A percentile compares a stretch with the other conserved stretches of the same genome.
Conservation (phyloP, 352 stramenopile genomes). For the Phytophthora pini region DNA sequence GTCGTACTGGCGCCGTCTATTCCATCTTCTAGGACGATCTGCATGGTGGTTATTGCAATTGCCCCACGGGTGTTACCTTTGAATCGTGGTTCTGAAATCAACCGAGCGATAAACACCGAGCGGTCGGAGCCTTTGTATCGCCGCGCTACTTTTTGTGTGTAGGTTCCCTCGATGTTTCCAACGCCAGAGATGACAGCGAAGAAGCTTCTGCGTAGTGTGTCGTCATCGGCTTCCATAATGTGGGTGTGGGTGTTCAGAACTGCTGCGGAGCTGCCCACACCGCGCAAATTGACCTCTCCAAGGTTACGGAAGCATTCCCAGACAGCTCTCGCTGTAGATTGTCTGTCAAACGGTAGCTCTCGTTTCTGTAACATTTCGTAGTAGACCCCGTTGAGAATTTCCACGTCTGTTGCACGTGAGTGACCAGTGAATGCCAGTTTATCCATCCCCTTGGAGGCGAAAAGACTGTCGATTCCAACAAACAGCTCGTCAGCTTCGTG, state of each 20-base stretch:
- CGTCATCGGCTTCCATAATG: neutral
- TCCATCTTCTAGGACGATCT: neutral
- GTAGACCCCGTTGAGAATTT: slow-evolving; percentile 18
- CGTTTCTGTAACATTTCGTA: slow-evolving; percentile 24
- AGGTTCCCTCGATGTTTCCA: neutral
- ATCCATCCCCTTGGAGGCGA: slow-evolving; percentile 8
- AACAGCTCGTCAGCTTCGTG: slow-evolving; percentile 16
- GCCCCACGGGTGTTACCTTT: neutral
- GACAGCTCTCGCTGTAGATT: neutral
- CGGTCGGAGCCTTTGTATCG: neutral
- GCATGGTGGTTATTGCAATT: neutral
- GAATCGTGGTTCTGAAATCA: slow-evolving; percentile 8
- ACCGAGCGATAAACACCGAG: slow-evolving; percentile 2
- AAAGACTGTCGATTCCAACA: slow-evolving; percentile 16
- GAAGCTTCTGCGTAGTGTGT: slow-evolving; percentile 1
- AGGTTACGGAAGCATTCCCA: slow-evolving; percentile 11
- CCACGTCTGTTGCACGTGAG: neutral
- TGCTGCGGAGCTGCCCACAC: neutral
- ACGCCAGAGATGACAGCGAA: neutral
- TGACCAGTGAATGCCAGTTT: slow-evolving; percentile 4
- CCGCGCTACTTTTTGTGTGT: slow-evolving; percentile 8
- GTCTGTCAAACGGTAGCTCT: slow-evolving; percentile 20
- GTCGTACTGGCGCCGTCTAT: neutral
- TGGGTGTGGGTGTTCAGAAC: neutral
- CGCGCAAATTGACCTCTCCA: slow-evolving; percentile 2